Conservation (phyloP, 169 alveolate species). For the Plasmodium vivax region DNA sequence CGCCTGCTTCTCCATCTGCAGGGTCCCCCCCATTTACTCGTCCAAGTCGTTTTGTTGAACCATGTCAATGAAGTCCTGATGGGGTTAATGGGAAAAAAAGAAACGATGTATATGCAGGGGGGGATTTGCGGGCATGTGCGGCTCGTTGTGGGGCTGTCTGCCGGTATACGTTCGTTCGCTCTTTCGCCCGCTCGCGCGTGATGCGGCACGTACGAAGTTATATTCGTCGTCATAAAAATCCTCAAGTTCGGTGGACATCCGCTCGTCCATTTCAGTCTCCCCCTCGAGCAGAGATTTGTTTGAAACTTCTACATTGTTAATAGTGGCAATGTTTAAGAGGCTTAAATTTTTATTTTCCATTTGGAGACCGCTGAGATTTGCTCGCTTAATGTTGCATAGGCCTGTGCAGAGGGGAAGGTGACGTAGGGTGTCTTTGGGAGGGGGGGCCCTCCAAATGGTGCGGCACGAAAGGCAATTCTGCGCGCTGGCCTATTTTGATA, state of each 20-base stretch:
- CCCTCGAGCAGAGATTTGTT: slow-evolving; percentile 32
- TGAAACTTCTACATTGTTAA: slow-evolving; percentile 8
- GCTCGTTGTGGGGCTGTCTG: background rate
- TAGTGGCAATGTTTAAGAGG: slow-evolving; percentile 20
- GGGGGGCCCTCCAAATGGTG: background rate
- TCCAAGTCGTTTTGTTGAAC: slow-evolving; percentile 35
- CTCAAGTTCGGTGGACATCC: slow-evolving; percentile 16
- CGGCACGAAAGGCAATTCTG: background rate
- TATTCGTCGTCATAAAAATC: slow-evolving; percentile 60
- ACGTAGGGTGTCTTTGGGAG: background rate
- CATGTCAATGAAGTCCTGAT: slow-evolving; percentile 56
- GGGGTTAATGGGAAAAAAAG: slow-evolving; percentile 4
- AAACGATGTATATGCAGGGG: background rate
- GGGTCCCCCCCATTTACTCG: background rate
- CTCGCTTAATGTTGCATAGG: slow-evolving; percentile 12
- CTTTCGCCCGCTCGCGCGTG: background rate
- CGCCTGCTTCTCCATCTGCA: background rate
- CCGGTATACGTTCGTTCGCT: background rate
- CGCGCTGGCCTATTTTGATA: background rate
- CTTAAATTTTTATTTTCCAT: slow-evolving; percentile 24
- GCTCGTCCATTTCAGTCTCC: slow-evolving; percentile 45
- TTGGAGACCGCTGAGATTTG: slow-evolving; percentile 5
- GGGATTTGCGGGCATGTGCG: background rate
- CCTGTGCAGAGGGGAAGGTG: slow-evolving; percentile 13
- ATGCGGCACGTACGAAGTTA: slow-evolving; percentile 30